phyloP scores from a whole-genome alignment of 2,329 filamentous ascomycete genomes.

The Coleophoma crateriformis region DNA sequence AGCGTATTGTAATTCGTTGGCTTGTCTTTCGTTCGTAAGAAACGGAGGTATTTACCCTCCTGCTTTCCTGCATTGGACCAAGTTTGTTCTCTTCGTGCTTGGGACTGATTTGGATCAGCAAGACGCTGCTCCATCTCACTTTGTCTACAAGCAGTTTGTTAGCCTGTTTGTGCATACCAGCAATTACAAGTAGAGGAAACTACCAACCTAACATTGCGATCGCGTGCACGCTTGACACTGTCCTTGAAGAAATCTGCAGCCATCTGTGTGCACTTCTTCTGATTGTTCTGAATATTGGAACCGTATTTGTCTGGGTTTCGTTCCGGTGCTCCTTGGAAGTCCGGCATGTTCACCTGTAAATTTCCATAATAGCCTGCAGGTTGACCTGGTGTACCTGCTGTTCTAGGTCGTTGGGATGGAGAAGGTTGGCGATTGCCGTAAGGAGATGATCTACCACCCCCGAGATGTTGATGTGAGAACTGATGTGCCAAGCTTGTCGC shows the following conservation, averaged over 20 bases:
- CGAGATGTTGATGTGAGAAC: slow-evolving; percentile 91
- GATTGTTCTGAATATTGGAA: slow-evolving; percentile 59
- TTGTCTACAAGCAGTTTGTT: slow-evolving; percentile 54
- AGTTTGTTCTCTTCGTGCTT: slow-evolving; percentile 75
- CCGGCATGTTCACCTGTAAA: slow-evolving; percentile 53
- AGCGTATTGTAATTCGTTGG: slow-evolving; percentile 93
- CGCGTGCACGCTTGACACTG: slow-evolving; percentile 90
- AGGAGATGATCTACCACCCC: slow-evolving; percentile 61
- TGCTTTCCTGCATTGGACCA: slow-evolving; percentile 80
- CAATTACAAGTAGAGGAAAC: background rate
- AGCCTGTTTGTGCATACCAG: slow-evolving; percentile 3
- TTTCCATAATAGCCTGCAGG: slow-evolving; percentile 60
- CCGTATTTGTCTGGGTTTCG: slow-evolving; percentile 80
- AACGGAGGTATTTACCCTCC: slow-evolving; percentile 88
- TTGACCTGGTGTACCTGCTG: slow-evolving; percentile 66
- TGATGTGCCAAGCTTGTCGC: slow-evolving; percentile 90
- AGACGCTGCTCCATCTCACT: slow-evolving; percentile 87
- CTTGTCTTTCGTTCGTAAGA: slow-evolving; percentile 87
- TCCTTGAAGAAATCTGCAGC: slow-evolving; percentile 97
- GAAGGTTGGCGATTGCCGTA: slow-evolving; percentile 65
- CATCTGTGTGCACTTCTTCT: slow-evolving; percentile 63
- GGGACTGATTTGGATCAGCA: slow-evolving; percentile 67
- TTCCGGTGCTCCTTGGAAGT: slow-evolving; percentile 75
- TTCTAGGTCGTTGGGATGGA: slow-evolving; percentile 73
- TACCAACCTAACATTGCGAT: slow-evolving; percentile 84